Conservation (phyloP, 352 stramenopile species). For the Hyaloperonospora brassicae region DNA sequence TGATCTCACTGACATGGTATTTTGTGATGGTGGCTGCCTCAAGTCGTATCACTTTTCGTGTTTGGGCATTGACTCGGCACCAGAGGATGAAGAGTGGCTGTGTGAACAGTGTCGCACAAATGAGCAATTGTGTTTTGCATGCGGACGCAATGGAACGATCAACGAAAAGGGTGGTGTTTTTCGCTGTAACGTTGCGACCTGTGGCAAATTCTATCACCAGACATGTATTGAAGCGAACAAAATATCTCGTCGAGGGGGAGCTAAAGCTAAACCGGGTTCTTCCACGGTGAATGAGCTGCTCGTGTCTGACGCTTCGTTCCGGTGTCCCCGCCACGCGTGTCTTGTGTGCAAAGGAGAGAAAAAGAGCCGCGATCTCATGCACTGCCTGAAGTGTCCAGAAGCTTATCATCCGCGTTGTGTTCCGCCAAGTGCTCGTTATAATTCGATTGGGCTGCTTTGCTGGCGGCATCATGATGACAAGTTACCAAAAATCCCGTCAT, state of each 20-base stretch:
- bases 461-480: conserved; percentile 75
- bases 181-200: conserved; percentile 49
- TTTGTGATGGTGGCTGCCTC: conserved; percentile 89
- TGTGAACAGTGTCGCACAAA: conserved; percentile 87
- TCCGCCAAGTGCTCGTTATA: conserved; percentile 85
- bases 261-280: conserved; percentile 29
- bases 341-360: conserved; percentile 73
- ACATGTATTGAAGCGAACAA: conserved; percentile 58
- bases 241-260: conserved; percentile 40
- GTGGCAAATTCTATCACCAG: conserved; percentile 84
- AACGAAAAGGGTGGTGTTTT: conserved; percentile 80
- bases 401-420: conserved; percentile 91
- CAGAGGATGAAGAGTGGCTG: conserved; percentile 77
- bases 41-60: conserved; percentile 91
- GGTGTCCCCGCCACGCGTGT: conserved; percentile 85
- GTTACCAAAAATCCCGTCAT: conserved; percentile 69
- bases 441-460: conserved; percentile 88
- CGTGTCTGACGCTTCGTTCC: conserved; percentile 70
- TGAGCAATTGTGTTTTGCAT: conserved; percentile 86
- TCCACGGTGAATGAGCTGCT: conserved; percentile 40
- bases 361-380: conserved; percentile 74
- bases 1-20: conserved; percentile 71
- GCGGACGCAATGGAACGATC: conserved; percentile 83
- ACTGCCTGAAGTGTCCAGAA: conserved; percentile 88
- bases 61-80: conserved; percentile 64